Percentiles rank a stretch among this genome's conserved stretches.
Evolutionary conservation across 164 flowering plant species (phyloP).

Genomic region (Kalanchoe fedtschenkoi): DNA sequence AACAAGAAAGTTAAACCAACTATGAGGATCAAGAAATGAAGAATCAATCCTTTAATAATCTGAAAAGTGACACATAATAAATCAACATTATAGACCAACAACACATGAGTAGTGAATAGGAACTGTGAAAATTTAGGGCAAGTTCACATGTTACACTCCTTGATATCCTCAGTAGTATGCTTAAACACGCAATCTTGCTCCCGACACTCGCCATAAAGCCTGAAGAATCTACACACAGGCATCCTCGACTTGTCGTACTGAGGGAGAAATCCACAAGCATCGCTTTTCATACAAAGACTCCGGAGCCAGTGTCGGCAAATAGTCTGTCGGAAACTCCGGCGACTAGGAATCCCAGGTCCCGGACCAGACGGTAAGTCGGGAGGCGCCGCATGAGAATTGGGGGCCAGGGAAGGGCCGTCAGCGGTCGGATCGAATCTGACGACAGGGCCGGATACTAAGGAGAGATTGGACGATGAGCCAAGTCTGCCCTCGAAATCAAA

Average conservation of each 20-base stretch:
- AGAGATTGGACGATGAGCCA: constrained; percentile 44
- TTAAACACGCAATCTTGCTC: constrained; percentile 96
- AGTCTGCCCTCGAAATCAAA: constrained; percentile 98
- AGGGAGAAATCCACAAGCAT: constrained; percentile 93
- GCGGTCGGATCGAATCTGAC: constrained; percentile 25
- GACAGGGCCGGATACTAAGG: constrained; percentile 35
- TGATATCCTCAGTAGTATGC: constrained; percentile 95
- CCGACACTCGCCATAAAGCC: no score
- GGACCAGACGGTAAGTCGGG: neutral
- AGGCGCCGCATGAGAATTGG: no score
- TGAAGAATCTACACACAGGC: constrained; percentile 89
- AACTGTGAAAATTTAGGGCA: no score
- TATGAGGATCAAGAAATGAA: no score
- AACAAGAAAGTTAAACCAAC: no score
- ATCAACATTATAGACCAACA: no score
- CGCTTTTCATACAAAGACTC: constrained; percentile 94
- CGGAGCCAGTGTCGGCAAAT: constrained; percentile 98
- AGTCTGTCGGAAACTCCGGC: constrained; percentile 90
- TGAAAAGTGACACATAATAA: no score
- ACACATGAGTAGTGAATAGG: no score
- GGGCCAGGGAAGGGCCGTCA: constrained; percentile 2
- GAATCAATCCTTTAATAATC: no score
- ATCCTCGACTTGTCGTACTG: constrained; percentile 92
- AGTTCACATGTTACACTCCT: constrained; percentile 64
- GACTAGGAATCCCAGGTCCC: constrained; percentile 19